Evolutionary conservation across 108 stramenopile genomes (phyloP).

Genomic region (Pseudonitzschia multistriata): DNA sequence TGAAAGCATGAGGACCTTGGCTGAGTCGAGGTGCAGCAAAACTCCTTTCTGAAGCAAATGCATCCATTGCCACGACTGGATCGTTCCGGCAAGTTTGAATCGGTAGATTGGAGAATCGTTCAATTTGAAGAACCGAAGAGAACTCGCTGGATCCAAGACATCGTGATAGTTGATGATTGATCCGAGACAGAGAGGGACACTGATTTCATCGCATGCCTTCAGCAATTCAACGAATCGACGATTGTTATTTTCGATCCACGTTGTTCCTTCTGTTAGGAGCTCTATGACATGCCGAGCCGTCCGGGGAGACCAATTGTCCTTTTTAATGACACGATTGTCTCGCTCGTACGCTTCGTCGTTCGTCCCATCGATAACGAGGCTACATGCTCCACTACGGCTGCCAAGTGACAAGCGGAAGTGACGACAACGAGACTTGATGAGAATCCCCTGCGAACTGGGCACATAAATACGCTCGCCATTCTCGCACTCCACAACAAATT

Average conservation of each 20-base stretch:
- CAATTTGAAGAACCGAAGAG: conserved; percentile 20
- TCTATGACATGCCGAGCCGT: conserved; percentile 27
- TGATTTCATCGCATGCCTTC: conserved; percentile 15
- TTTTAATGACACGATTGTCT: conserved; percentile 7
- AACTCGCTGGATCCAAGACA: conserved; percentile 3
- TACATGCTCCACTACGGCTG: not conserved
- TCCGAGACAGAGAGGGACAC: conserved; percentile 18
- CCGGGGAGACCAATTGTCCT: conserved; percentile 16
- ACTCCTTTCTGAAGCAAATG: conserved; percentile 14
- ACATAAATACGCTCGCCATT: conserved; percentile 25
- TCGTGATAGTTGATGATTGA: conserved; percentile 32
- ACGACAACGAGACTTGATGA: conserved; percentile 13
- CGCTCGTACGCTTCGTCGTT: not conserved
- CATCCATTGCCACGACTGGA: conserved; percentile 28
- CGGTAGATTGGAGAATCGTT: conserved; percentile 11
- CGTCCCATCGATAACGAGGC: not conserved
- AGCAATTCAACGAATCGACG: conserved; percentile 13
- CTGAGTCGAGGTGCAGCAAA: conserved; percentile 16
- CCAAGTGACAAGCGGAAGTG: conserved; percentile 12
- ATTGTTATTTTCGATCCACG: conserved; percentile 24
- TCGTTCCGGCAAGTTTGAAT: conserved; percentile 16
- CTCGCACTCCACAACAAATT: conserved; percentile 26
- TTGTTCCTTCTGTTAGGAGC: conserved; percentile 13
- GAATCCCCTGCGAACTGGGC: conserved; percentile 4
- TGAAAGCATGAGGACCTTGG: conserved; percentile 12